phyloP scores from a whole-genome alignment of 2,329 filamentous ascomycete species.

The Colletotrichum tropicale region DNA sequence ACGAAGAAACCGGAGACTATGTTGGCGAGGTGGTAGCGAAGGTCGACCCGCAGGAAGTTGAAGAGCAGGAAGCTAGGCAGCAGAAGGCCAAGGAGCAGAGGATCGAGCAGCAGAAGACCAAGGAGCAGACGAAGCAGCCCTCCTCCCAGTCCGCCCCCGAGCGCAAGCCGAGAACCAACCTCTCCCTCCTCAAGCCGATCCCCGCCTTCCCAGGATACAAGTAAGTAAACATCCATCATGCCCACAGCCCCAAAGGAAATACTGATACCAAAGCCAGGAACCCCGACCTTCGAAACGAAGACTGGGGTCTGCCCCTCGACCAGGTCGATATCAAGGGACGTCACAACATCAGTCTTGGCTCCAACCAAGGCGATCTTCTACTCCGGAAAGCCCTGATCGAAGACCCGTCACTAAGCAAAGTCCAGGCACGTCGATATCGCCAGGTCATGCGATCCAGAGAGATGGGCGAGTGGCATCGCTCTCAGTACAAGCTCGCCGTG shows the following conservation, averaged over 20 bases:
- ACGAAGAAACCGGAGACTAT: neutral
- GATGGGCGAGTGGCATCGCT: fast-evolving
- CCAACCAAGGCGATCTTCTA: too few relatives aligned
- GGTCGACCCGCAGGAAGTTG: neutral
- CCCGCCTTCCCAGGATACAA: neutral
- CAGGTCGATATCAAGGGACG: neutral
- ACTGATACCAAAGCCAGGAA: neutral
- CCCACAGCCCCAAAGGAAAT: neutral
- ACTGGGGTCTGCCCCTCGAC: fast-evolving
- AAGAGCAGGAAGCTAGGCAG: fast-evolving
- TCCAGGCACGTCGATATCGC: neutral
- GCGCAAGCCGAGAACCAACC: neutral
- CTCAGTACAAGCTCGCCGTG: neutral
- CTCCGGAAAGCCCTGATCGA: too few relatives aligned
- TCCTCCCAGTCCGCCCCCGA: fast-evolving
- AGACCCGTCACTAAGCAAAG: too few relatives aligned
- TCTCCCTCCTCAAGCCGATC: neutral
- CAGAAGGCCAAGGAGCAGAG: neutral
- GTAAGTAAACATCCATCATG: neutral
- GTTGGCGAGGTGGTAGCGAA: neutral
- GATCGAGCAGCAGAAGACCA: too few relatives aligned
- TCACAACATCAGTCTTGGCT: too few relatives aligned
- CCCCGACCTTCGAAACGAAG: neutral
- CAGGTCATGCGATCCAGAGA: neutral
- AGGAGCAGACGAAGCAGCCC: neutral